Percentiles rank a stretch among this genome's conserved stretches.
Conservation (phyloP, 2,329 filamentous ascomycete genomes). For the Teratosphaeria gauchensis region DNA sequence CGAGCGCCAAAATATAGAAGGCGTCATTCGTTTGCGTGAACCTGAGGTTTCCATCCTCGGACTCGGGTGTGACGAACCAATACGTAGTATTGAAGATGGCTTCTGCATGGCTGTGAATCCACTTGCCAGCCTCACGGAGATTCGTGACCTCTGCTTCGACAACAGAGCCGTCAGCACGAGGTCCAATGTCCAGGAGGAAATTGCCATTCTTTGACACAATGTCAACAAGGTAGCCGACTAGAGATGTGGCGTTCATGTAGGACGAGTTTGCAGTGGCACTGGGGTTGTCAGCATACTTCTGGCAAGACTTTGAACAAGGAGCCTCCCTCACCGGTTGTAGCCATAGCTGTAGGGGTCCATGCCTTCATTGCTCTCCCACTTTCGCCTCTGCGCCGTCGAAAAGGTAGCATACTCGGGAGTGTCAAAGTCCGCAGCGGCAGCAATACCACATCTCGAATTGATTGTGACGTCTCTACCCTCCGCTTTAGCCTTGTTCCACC, state of each 20-base stretch:
- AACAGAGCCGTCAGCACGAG: constrained; percentile 46
- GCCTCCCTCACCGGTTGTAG: constrained; percentile 37
- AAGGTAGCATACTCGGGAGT: constrained; percentile 50
- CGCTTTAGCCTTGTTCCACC: constrained; percentile 32
- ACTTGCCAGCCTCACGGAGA: constrained; percentile 42
- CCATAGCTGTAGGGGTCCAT: constrained; percentile 54
- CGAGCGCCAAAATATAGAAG: constrained; percentile 43
- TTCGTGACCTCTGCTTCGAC: constrained; percentile 39
- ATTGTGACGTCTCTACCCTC: constrained; percentile 43
- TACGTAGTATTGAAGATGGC: constrained; percentile 50
- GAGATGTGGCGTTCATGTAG: constrained; percentile 44
- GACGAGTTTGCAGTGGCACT: constrained; percentile 36
- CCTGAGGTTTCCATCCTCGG: constrained; percentile 36
- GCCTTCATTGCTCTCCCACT: constrained; percentile 52
- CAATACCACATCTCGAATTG: constrained; percentile 48
- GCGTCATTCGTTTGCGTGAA: constrained; percentile 45
- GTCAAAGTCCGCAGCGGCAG: constrained; percentile 44
- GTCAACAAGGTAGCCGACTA: constrained; percentile 42
- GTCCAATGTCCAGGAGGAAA: constrained; percentile 48
- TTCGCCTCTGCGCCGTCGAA: constrained; percentile 41
- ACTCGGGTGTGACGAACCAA: constrained; percentile 38
- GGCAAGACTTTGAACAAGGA: neutral
- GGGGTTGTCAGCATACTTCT: neutral
- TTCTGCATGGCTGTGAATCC: constrained; percentile 46
- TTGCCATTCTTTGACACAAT: constrained; percentile 49